Percentiles rank a stretch among this genome's conserved stretches.
These are phyloP conservation scores for Saccharomycopsis oosterbeekiorum DNA, from an alignment of 805 yeast genomes.

Conservation along the genomic window DNA sequence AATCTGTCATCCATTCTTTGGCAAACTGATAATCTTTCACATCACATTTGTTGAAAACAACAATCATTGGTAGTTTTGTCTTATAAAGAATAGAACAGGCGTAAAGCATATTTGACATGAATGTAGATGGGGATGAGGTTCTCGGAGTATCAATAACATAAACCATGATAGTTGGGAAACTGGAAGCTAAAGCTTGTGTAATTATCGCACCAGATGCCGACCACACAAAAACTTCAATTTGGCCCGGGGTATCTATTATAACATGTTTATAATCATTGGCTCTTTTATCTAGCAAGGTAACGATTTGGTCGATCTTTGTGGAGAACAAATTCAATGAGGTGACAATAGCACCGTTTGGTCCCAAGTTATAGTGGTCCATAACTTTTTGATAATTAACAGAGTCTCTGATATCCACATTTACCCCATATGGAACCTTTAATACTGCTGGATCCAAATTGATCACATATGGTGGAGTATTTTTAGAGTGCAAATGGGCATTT, in stretches of 20 bases:
- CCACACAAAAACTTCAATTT: slow-evolving; percentile 98
- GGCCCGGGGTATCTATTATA: slow-evolving; percentile 96
- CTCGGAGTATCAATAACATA: slow-evolving; percentile 96
- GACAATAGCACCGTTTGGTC: slow-evolving; percentile 98
- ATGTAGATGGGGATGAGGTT: slow-evolving; percentile 88
- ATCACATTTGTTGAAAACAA: slow-evolving; percentile 94
- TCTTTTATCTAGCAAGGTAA: slow-evolving; percentile 73
- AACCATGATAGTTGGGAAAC: slow-evolving; percentile 92
- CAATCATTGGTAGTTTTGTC: slow-evolving; percentile 92
- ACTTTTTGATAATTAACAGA: slow-evolving; percentile 92
- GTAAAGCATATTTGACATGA: slow-evolving; percentile 95
- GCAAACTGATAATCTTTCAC: slow-evolving; percentile 79
- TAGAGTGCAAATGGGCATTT: slow-evolving; percentile 75
- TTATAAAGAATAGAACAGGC: slow-evolving; percentile 96
- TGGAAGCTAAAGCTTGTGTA: slow-evolving; percentile 92
- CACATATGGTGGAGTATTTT: slow-evolving; percentile 74
- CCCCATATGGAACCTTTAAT: slow-evolving; percentile 81
- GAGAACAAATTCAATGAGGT: slow-evolving; percentile 87
- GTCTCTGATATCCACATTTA: slow-evolving; percentile 93
- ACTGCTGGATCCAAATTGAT: slow-evolving; percentile 96
- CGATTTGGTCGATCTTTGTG: slow-evolving; percentile 94
- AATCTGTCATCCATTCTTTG: slow-evolving; percentile 95
- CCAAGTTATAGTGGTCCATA: slow-evolving; percentile 89
- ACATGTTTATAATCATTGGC: slow-evolving; percentile 48
- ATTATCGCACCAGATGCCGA: slow-evolving; percentile 94